phyloP scores from a whole-genome alignment of 75 land plant genomes.

The Pinus albicaulis region DNA sequence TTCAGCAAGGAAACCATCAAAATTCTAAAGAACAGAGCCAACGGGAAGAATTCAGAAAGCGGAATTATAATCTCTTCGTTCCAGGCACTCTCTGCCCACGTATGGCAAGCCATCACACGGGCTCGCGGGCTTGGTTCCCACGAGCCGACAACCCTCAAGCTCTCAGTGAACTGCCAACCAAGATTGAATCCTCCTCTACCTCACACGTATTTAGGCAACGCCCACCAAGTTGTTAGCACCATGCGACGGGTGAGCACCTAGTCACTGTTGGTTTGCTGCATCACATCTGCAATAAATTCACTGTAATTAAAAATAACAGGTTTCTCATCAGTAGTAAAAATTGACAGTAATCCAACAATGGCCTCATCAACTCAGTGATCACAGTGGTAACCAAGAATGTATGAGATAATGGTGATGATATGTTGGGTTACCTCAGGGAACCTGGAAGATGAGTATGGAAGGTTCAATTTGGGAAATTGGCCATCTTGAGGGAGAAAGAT shows the following conservation, averaged over 20 bases:
- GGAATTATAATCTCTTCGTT: slow-evolving; percentile 19
- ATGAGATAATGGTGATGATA: no score
- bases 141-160: neutral
- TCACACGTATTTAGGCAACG: slow-evolving; percentile 27
- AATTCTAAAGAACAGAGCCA: slow-evolving; percentile 35
- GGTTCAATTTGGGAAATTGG: no score
- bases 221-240: neutral
- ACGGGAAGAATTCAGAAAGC: neutral
- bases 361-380: no score
- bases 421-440: no score
- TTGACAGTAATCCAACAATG: no score
- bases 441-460: no score
- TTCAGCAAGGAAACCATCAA: slow-evolving; percentile 30
- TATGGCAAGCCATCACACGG: slow-evolving; percentile 20
- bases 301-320: no score
- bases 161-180: slow-evolving; percentile 2
- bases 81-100: slow-evolving; percentile 26
- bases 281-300: no score
- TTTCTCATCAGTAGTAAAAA: no score
- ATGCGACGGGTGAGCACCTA: slow-evolving; percentile 1
- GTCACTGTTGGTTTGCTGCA: no score
- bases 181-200: slow-evolving; percentile 21
- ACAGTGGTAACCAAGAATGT: no score
- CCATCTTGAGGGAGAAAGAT: no score
- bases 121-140: slow-evolving; percentile 5